Evolutionary conservation across 768 basidiomycete species (phyloP).

Genomic region (Lactarius pseudohatsudake): DNA sequence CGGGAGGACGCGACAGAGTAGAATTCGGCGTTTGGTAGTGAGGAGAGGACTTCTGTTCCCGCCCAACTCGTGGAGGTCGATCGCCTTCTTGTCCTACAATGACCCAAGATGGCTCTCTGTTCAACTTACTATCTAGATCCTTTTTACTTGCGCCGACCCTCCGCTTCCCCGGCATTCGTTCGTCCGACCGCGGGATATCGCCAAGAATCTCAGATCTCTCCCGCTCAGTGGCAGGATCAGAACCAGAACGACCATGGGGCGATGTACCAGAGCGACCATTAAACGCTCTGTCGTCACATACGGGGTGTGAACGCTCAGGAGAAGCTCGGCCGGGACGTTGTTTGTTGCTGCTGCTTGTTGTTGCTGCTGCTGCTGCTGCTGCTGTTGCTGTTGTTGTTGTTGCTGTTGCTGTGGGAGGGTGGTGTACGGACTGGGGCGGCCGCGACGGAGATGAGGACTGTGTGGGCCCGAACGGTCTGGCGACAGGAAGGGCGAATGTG

Average conservation of each 20-base stretch:
- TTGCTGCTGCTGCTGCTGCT: no score
- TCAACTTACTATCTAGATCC: constrained; percentile 15
- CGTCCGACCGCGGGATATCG: constrained; percentile 18
- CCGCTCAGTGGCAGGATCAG: constrained; percentile 53
- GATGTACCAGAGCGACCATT: constrained; percentile 15
- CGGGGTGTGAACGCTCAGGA: constrained; percentile 30
- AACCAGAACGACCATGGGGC: constrained; percentile 46
- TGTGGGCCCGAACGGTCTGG: constrained; percentile 26
- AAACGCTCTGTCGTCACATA: constrained; percentile 21
- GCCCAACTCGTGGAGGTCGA: constrained; percentile 20
- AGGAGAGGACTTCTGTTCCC: constrained; percentile 27
- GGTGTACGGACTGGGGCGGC: constrained; percentile 13
- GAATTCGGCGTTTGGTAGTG: constrained; percentile 22
- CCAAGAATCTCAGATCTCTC: constrained; percentile 35
- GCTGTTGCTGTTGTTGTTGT: constrained; percentile 14
- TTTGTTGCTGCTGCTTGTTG: constrained; percentile 18
- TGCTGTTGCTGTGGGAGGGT: constrained; percentile 16
- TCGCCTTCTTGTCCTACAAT: constrained; percentile 14
- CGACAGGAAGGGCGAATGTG: constrained; percentile 28
- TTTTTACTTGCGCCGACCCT: constrained; percentile 15
- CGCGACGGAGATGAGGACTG: constrained; percentile 23
- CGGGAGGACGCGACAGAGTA: constrained; percentile 16
- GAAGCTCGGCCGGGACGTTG: constrained; percentile 29
- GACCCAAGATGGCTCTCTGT: constrained; percentile 25
- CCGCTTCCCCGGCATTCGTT: constrained; percentile 16